phyloP scores from a whole-genome alignment of 495 filamentous ascomycete genomes.

The Bombardia bombarda region DNA sequence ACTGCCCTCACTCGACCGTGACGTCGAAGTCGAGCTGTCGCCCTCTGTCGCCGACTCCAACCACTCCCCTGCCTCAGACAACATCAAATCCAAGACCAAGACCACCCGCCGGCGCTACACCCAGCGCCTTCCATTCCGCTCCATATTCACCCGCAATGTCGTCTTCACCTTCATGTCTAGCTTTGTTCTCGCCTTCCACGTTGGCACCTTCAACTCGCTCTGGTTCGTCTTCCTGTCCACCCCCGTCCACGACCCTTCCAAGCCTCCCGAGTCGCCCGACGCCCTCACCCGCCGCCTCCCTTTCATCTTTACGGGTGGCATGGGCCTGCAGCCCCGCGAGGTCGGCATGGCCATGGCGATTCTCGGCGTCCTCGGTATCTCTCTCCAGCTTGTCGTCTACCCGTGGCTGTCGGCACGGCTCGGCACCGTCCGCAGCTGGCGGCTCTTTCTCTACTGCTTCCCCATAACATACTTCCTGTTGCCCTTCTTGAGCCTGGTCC shows the following conservation, averaged over 20 bases:
- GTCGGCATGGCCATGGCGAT: conserved; percentile 76
- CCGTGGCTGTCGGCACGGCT: conserved; percentile 57
- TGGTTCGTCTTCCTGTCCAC: conserved; percentile 83
- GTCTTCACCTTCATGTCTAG: conserved; percentile 54
- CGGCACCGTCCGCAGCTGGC: conserved; percentile 61
- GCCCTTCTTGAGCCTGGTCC: conserved; percentile 66
- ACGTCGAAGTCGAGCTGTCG: conserved; percentile 19
- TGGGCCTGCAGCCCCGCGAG: conserved; percentile 64
- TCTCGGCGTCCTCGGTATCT: conserved; percentile 68
- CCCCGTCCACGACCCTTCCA: conserved; percentile 52
- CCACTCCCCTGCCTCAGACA: conserved; percentile 2
- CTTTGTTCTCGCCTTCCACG: conserved; percentile 65
- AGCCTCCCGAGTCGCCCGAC: conserved; percentile 19
- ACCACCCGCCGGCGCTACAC: conserved; percentile 24
- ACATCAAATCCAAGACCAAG: conserved; percentile 1
- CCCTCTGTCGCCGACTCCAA: conserved; percentile 6
- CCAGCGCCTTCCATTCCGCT: conserved; percentile 53
- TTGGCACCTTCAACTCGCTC: conserved; percentile 76
- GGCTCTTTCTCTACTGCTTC: conserved; percentile 62
- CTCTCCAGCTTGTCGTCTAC: conserved; percentile 70
- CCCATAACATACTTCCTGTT: conserved; percentile 64
- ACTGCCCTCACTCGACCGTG: background rate
- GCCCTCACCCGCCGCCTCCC: conserved; percentile 42
- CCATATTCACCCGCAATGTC: conserved; percentile 76
- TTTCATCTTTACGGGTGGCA: conserved; percentile 72